Conservation (phyloP, 345 rosid species). For the Iberis pinnata region DNA sequence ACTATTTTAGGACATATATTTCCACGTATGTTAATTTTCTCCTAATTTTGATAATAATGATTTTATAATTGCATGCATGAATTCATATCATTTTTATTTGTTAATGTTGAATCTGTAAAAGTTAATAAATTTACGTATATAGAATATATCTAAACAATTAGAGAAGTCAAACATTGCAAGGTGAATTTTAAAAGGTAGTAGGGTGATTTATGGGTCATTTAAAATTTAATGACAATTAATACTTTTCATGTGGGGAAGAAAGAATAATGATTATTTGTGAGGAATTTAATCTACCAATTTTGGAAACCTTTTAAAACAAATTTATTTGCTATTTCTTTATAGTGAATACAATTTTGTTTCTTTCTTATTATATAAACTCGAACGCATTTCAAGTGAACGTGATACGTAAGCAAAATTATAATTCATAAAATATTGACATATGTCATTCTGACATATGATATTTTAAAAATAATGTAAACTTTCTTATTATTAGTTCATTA, state of each 20-base stretch:
- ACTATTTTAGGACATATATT: not conserved
- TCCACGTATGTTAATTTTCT: not conserved
- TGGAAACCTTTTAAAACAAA: not conserved
- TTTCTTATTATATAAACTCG: too few relatives aligned
- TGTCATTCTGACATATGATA: too few relatives aligned
- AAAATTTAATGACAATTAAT: not conserved
- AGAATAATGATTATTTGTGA: slow-evolving; percentile 12
- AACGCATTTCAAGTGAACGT: too few relatives aligned
- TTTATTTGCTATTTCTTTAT: not conserved
- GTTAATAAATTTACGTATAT: not conserved
- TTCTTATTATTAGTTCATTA: too few relatives aligned
- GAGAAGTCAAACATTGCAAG: slow-evolving; percentile 19
- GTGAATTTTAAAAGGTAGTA: not conserved
- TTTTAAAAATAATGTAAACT: too few relatives aligned
- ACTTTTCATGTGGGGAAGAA: not conserved
- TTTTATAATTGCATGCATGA: slow-evolving; percentile 11
- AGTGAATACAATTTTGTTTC: not conserved
- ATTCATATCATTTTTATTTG: slow-evolving; percentile 5
- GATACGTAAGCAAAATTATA: too few relatives aligned
- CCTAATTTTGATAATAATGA: slow-evolving; percentile 16
- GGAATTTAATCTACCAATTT: slow-evolving; percentile 7
- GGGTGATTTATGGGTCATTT: not conserved
- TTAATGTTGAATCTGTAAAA: not conserved
- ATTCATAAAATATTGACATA: too few relatives aligned
- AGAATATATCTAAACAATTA: not conserved